phyloP scores from a whole-genome alignment of 2,329 filamentous ascomycete species.

The Pseudocercospora vitis region DNA sequence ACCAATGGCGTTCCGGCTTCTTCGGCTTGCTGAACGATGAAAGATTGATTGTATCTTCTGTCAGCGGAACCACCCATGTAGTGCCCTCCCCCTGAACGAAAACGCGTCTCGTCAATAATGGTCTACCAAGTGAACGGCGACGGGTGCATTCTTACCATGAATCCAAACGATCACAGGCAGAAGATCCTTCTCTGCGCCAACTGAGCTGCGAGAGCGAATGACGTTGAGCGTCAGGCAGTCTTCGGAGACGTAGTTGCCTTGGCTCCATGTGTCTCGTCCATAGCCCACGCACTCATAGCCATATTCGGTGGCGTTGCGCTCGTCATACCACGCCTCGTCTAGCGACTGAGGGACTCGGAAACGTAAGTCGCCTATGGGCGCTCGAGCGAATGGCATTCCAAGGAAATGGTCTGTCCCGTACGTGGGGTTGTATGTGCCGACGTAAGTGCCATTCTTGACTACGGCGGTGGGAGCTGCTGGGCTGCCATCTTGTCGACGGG shows the following conservation, averaged over 20 bases:
- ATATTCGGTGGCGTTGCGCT: slow-evolving; percentile 47
- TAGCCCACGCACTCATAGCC: slow-evolving; percentile 54
- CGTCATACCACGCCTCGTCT: slow-evolving; percentile 48
- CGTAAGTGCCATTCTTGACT: slow-evolving; percentile 51
- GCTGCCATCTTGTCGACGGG: background rate
- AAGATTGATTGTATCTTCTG: slow-evolving; percentile 32
- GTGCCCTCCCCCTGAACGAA: slow-evolving; percentile 26
- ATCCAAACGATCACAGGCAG: slow-evolving; percentile 28
- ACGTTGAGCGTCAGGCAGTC: slow-evolving; percentile 32
- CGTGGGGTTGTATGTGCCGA: slow-evolving; percentile 42
- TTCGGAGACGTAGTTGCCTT: slow-evolving; percentile 31
- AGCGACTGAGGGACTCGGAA: slow-evolving; percentile 54
- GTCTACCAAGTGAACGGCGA: background rate
- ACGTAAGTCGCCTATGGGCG: slow-evolving; percentile 52
- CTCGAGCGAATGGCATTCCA: slow-evolving; percentile 58
- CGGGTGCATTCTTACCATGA: background rate
- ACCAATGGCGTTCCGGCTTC: slow-evolving; percentile 46
- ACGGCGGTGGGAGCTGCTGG: slow-evolving; percentile 27
- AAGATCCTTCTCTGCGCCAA: slow-evolving; percentile 8
- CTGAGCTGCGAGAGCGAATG: slow-evolving; percentile 20
- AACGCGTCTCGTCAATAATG: slow-evolving; percentile 11
- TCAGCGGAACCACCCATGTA: slow-evolving; percentile 29
- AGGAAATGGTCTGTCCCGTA: slow-evolving; percentile 55
- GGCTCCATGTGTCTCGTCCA: slow-evolving; percentile 37
- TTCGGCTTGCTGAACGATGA: slow-evolving; percentile 32